Conservation (phyloP, 2,329 filamentous ascomycete genomes). For the Fusarium duplospermum region DNA sequence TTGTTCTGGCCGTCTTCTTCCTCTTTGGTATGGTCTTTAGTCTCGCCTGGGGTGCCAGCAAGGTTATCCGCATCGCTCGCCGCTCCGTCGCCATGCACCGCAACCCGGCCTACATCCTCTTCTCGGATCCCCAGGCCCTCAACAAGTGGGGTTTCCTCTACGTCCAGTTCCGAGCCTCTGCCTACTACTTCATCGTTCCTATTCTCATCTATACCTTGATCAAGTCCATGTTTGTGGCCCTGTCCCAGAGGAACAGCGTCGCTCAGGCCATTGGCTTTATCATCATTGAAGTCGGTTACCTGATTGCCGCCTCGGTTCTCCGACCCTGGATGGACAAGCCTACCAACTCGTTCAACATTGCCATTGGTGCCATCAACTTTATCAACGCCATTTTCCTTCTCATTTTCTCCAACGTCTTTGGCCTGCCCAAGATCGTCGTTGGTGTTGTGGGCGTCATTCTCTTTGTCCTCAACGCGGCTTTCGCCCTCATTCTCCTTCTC, state of each 20-base stretch:
- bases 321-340: conserved; percentile 99
- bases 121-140: conserved; percentile 91
- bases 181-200: conserved; percentile 94
- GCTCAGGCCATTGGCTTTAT: conserved; percentile 86
- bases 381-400: conserved; percentile 89
- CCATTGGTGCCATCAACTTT: conserved; percentile 91
- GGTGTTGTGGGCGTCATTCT: conserved; percentile 91
- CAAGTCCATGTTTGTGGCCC: conserved; percentile 89
- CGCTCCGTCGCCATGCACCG: conserved; percentile 92
- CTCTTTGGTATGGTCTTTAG: conserved; percentile 83
- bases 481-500: conserved; percentile 83
- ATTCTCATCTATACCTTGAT: conserved; percentile 81
- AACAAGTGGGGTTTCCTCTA: conserved; percentile 99
- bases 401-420: conserved; percentile 88
- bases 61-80: conserved; percentile 89
- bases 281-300: conserved; percentile 81
- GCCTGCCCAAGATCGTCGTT: conserved; percentile 83
- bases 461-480: conserved; percentile 87
- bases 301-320: conserved; percentile 82
- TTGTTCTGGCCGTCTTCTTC: conserved; percentile 90
- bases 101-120: conserved; percentile 96
- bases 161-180: conserved; percentile 94
- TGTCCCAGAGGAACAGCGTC: conserved; percentile 76
- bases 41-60: conserved; percentile 86
- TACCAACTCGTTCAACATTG: conserved; percentile 96